Percentiles rank a stretch among this genome's conserved stretches.
These are phyloP conservation scores for Oryza glumipatula DNA, from an alignment of 176 grass and related monocot genomes.

Conservation along the genomic window DNA sequence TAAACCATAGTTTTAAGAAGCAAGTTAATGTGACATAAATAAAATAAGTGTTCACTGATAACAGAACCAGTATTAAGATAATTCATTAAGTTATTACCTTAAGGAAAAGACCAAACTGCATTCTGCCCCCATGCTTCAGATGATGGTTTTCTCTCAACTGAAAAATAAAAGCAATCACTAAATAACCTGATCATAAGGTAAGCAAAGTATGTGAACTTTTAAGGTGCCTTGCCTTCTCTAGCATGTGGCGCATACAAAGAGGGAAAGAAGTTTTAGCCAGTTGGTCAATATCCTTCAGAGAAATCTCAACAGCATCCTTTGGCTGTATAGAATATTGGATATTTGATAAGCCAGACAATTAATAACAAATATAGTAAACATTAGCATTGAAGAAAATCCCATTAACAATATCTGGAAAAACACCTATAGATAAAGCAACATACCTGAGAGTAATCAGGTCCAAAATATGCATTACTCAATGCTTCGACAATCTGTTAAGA, in stretches of 20 bases:
- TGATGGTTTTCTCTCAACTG: slow-evolving; percentile 97
- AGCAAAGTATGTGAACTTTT: slow-evolving; percentile 35
- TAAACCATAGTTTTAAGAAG: slow-evolving; percentile 33
- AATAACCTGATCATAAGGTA: slow-evolving; percentile 30
- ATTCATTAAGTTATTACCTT: slow-evolving; percentile 66
- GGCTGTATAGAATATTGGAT: slow-evolving; percentile 57
- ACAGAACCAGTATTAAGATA: slow-evolving; percentile 9
- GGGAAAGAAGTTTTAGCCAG: slow-evolving; percentile 85
- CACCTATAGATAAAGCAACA: slow-evolving; percentile 9
- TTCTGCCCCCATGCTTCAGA: slow-evolving; percentile 92
- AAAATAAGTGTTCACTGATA: slow-evolving; percentile 1
- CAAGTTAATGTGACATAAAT: slow-evolving; percentile 6
- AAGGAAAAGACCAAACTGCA: slow-evolving; percentile 98
- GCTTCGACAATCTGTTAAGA: slow-evolving; percentile 90
- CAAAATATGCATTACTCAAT: slow-evolving; percentile 92
- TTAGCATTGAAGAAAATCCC: background rate
- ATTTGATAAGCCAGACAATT: slow-evolving; percentile 26
- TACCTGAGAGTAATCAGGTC: slow-evolving; percentile 98
- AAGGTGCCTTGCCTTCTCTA: slow-evolving; percentile 71
- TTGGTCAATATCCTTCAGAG: slow-evolving; percentile 89
- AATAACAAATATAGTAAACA: slow-evolving; percentile 8
- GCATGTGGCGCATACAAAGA: slow-evolving; percentile 96
- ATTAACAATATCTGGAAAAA: slow-evolving; percentile 11
- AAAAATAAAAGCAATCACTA: slow-evolving; percentile 43
- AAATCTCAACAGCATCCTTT: slow-evolving; percentile 77